Evolutionary conservation across 2,329 filamentous ascomycete species (phyloP), one percentile per base, ranked within the genome.

Genomic region (Epichloe glyceriae): DNA sequence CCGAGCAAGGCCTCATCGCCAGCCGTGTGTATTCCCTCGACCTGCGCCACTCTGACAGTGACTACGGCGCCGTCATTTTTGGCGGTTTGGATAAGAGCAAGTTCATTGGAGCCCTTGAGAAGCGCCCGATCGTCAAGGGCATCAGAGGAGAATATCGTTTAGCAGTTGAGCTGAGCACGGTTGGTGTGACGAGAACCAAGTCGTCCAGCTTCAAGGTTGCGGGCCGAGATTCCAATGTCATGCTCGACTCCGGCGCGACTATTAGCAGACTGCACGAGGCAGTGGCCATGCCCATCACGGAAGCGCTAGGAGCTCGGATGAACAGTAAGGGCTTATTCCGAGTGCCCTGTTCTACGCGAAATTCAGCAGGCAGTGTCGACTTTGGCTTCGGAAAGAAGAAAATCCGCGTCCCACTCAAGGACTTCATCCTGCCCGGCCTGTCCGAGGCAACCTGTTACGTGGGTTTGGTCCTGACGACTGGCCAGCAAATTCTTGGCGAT

Each of bases 181-280:
- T 71, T 2, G 66, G 67, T 11, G 49, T 68, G 20, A 63, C 61
- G 2, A n/a, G 62, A 14, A 48, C 47, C n/a, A 57, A 51, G 20
- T 52, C 58, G 0, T 22, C 58, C 38, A 60, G 52, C 46, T 64
- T 62, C 54, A 47, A 53, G 15, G 56, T 70, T 1, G 41, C 50
- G 2, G 54, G 51, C 1, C 52, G 60, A 6, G 69, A 73, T 22
- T 57, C 65, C 10, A 68, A 67, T 46, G 69, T 74, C 20, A 67
- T 75, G 60, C 66, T 79, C 48, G 76, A 80, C 62, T 74, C 72
- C 2, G 76, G 76, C 48, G 73, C 73, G 1, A 77, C 75, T 0
- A 60, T 78, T 12, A 70, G 65, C 3, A 67, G 71, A 19, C 67
- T 79, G 38, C 74, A 74, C 17, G 55, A 64, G 10, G 41, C 61